A percentile compares a stretch with the other conserved stretches of the same genome.
Conservation (phyloP, 495 filamentous ascomycete species). For the Aspergillus asperescens region DNA sequence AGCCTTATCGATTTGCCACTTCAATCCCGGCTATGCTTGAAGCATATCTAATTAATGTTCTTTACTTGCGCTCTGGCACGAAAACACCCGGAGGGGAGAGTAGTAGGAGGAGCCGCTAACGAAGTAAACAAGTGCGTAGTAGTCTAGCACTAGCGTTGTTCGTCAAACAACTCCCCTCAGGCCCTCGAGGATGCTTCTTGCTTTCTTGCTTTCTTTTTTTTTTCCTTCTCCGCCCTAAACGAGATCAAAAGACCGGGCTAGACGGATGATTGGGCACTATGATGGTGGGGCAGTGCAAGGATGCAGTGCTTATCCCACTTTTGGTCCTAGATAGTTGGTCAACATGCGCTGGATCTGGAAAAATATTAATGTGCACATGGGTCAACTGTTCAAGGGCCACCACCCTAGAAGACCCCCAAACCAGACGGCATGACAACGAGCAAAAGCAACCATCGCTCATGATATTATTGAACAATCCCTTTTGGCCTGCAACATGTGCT, state of each 20-base stretch:
- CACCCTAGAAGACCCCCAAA: background rate
- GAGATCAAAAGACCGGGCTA: constrained; percentile 11
- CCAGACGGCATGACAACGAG: background rate
- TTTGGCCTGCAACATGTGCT: background rate
- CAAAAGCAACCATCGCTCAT: constrained; percentile 5
- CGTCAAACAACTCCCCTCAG: background rate
- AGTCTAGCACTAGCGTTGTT: constrained; percentile 3
- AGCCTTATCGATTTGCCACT: background rate
- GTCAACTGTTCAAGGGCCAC: background rate
- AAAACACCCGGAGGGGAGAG: background rate
- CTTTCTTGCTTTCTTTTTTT: background rate
- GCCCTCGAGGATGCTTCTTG: background rate
- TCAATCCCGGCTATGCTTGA: background rate
- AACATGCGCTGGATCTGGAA: background rate
- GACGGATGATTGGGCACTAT: constrained; percentile 15
- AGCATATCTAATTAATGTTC: background rate
- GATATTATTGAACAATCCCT: background rate
- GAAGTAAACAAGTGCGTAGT: constrained; percentile 5
- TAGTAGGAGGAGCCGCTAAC: constrained; percentile 1
- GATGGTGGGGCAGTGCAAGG: constrained; percentile 24
- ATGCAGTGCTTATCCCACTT: constrained; percentile 27
- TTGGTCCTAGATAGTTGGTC: constrained; percentile 19
- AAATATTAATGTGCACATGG: constrained; percentile 9
- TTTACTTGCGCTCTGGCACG: too few species aligned
- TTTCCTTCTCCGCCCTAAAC: constrained; percentile 12